A percentile compares a stretch with the other conserved stretches of the same genome.
Evolutionary conservation across 1,139 yeast genomes (phyloP).

Genomic region (Sugiyamaella paludigena): DNA sequence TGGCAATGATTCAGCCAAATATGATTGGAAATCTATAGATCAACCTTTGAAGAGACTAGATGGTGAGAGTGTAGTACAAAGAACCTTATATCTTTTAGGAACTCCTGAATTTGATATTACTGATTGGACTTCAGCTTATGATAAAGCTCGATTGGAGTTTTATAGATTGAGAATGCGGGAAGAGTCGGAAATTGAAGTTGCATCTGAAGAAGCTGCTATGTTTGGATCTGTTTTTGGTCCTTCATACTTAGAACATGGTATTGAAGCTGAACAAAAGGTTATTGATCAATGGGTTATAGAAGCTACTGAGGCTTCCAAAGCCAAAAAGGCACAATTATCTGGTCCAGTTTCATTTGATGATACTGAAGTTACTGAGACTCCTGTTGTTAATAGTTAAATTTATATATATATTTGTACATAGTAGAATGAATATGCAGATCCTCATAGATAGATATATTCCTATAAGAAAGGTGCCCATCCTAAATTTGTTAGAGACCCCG

Average conservation of each 20-base stretch:
- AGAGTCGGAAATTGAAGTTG: constrained; percentile 70
- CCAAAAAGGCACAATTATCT: constrained; percentile 25
- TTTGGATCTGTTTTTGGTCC: constrained; percentile 72
- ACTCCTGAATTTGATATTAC: constrained; percentile 38
- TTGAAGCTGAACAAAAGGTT: constrained; percentile 65
- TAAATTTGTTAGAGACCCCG: constrained; percentile 5
- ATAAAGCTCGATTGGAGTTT: constrained; percentile 82
- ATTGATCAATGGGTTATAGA: constrained; percentile 71
- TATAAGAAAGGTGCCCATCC: constrained; percentile 29
- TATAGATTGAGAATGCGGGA: constrained; percentile 81
- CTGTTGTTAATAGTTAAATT: not conserved
- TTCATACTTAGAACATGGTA: constrained; percentile 63
- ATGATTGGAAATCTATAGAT: constrained; percentile 76
- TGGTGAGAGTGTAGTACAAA: constrained; percentile 93
- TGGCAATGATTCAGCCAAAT: constrained; percentile 51
- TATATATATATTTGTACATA: constrained; percentile 5
- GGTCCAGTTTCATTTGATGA: constrained; percentile 15
- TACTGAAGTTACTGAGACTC: constrained; percentile 10
- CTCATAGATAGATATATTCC: not conserved
- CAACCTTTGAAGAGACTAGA: constrained; percentile 75
- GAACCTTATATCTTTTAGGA: constrained; percentile 70
- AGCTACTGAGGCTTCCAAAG: constrained; percentile 46
- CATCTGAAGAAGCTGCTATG: constrained; percentile 83
- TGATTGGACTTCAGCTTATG: constrained; percentile 66
- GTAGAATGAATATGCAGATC: not conserved